A percentile compares a stretch with the other conserved stretches of the same genome.
phyloP scores from a whole-genome alignment of 768 basidiomycete genomes.

The Phallus indusiatus region DNA sequence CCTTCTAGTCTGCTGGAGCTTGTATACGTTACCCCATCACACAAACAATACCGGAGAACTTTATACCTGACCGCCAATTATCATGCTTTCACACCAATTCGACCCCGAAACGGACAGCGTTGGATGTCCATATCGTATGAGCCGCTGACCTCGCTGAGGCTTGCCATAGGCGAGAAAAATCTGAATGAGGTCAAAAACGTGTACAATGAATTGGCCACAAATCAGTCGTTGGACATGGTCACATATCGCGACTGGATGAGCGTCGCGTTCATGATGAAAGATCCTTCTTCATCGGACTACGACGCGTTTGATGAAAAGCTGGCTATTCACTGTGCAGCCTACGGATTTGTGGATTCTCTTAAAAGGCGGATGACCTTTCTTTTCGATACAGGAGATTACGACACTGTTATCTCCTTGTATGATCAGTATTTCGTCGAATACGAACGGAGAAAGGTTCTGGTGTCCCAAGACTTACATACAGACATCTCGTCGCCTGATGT shows the following conservation, averaged over 20 bases:
- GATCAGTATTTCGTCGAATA: constrained; percentile 21
- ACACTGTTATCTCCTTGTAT: constrained; percentile 37
- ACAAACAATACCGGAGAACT: neutral
- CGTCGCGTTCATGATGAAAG: neutral
- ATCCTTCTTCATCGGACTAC: no score
- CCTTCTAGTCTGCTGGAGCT: neutral
- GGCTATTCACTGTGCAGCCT: constrained; percentile 38
- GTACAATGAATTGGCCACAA: neutral
- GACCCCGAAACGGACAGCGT: neutral
- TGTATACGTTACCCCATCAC: neutral
- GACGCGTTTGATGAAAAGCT: constrained; percentile 27
- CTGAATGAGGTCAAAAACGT: neutral
- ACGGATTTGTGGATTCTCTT: constrained; percentile 38
- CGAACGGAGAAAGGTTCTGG: neutral
- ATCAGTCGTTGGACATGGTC: neutral
- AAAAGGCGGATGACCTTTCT: constrained; percentile 39
- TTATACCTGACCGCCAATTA: neutral
- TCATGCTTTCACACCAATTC: neutral
- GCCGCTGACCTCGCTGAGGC: neutral
- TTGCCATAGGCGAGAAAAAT: neutral
- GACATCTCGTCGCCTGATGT: neutral
- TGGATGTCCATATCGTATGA: no score
- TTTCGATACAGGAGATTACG: constrained; percentile 32
- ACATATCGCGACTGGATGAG: neutral
- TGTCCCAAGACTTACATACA: neutral